phyloP scores from a whole-genome alignment of 2,329 filamentous ascomycete species.

The Diaporthe sp. region DNA sequence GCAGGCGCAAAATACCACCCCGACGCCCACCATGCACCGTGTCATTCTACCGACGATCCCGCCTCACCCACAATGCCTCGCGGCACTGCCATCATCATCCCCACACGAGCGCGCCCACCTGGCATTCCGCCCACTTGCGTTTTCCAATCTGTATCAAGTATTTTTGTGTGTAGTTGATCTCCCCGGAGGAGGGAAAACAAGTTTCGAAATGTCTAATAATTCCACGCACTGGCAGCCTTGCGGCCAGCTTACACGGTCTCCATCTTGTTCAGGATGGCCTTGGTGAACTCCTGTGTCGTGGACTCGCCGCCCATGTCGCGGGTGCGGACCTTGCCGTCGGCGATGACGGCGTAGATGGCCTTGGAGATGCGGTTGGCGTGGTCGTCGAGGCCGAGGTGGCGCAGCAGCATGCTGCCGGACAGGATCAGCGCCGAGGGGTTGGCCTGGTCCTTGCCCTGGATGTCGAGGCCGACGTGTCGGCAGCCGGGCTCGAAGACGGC shows the following conservation, averaged over 20 bases:
- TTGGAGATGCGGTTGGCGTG: conserved; percentile 99
- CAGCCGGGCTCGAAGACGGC: conserved; percentile 99
- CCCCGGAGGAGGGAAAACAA: too few relatives aligned
- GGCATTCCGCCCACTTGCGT: not conserved
- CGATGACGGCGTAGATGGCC: conserved; percentile 82
- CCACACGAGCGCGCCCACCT: not conserved
- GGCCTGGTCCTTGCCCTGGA: conserved; percentile 99
- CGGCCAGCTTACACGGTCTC: conserved; percentile 72
- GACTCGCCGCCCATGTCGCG: conserved; percentile 94
- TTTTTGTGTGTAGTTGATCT: not conserved
- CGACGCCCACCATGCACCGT: conserved; percentile 35
- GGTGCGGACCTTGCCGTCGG: conserved; percentile 89
- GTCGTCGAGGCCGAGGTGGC: conserved; percentile 96
- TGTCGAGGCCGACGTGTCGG: conserved; percentile 98
- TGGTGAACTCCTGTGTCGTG: conserved; percentile 95
- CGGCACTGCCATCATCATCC: conserved; percentile 20
- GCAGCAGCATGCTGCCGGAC: conserved; percentile 95
- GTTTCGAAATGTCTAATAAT: not conserved
- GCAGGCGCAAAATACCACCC: conserved; percentile 37
- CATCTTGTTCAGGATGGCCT: conserved; percentile 95
- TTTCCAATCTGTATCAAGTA: conserved; percentile 7
- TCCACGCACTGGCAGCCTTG: not conserved
- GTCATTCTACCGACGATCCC: conserved; percentile 25
- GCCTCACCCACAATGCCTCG: conserved; percentile 15
- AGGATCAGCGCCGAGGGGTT: conserved; percentile 97